Evolutionary conservation across 148 eudicot genomes (phyloP).

Genomic region (Nepenthes gracilis): DNA sequence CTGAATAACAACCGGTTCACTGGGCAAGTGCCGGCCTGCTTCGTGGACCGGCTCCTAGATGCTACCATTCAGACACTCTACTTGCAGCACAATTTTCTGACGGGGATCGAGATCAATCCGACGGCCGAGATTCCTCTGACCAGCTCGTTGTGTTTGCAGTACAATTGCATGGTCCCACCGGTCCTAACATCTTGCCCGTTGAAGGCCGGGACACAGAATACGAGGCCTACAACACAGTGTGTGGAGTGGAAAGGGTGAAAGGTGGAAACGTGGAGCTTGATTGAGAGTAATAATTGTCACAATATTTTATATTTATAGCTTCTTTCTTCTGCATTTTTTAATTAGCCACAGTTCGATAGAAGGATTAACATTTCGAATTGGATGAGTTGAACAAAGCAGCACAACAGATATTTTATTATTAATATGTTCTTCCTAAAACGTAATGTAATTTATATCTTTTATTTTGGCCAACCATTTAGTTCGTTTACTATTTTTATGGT

Average conservation of each 20-base stretch:
- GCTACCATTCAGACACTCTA: slow-evolving; percentile 50
- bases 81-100: slow-evolving; percentile 76
- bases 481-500: too few species aligned
- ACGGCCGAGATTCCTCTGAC: slow-evolving; percentile 77
- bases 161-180: slow-evolving; percentile 93
- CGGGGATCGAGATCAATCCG: slow-evolving; percentile 65
- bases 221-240: slow-evolving; percentile 75
- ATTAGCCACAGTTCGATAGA: too few species aligned
- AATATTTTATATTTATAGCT: too few species aligned
- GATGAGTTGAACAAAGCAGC: too few species aligned
- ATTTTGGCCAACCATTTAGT: too few species aligned
- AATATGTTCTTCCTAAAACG: too few species aligned
- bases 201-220: slow-evolving; percentile 62
- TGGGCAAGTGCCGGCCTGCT: slow-evolving; percentile 50
- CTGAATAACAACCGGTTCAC: slow-evolving; percentile 78
- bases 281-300: too few species aligned
- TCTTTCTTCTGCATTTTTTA: too few species aligned
- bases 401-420: too few species aligned
- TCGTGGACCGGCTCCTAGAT: slow-evolving; percentile 55
- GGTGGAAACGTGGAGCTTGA: neutral
- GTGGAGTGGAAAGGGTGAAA: slow-evolving; percentile 48
- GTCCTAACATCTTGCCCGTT: slow-evolving; percentile 73
- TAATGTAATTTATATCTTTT: too few species aligned
- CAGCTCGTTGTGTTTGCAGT: slow-evolving; percentile 71
- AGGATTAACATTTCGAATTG: too few species aligned